Percentiles rank a stretch among this genome's conserved stretches.
Evolutionary conservation across 441 rosid genomes (phyloP).

Genomic region (Corymbia calophylla): DNA sequence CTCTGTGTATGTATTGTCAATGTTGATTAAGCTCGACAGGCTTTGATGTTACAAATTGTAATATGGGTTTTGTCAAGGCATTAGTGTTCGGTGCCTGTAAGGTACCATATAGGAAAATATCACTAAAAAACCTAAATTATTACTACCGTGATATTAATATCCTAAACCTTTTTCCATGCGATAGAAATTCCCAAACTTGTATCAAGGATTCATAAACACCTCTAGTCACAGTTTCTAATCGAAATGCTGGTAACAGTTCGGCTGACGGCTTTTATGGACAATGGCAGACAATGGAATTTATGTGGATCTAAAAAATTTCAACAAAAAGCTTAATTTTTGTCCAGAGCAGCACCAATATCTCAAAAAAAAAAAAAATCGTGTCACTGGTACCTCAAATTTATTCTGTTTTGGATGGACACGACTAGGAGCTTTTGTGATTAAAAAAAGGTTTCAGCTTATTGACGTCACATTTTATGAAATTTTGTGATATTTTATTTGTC

Average conservation of each 20-base stretch:
- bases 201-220: not conserved
- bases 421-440: not conserved
- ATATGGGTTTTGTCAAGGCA: not conserved
- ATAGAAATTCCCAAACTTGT: not conserved
- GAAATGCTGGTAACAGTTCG: not conserved
- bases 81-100: not conserved
- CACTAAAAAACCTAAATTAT: not conserved
- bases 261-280: not conserved
- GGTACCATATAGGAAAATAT: not conserved
- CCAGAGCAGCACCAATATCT: not conserved
- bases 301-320: not conserved
- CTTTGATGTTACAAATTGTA: not conserved
- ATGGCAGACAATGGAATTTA: accelerated
- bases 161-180: not conserved
- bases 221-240: not conserved
- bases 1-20: not conserved
- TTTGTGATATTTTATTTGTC: not conserved
- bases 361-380: too few relatives aligned
- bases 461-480: not conserved
- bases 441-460: not conserved
- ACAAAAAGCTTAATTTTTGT: not conserved
- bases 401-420: not conserved
- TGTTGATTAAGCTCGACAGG: not conserved
- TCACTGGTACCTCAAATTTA: not conserved
- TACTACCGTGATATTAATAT: accelerated